These are phyloP conservation scores for Ophiocordyceps australis DNA, from an alignment of 2,329 filamentous ascomycete species.

Conservation along the genomic window DNA sequence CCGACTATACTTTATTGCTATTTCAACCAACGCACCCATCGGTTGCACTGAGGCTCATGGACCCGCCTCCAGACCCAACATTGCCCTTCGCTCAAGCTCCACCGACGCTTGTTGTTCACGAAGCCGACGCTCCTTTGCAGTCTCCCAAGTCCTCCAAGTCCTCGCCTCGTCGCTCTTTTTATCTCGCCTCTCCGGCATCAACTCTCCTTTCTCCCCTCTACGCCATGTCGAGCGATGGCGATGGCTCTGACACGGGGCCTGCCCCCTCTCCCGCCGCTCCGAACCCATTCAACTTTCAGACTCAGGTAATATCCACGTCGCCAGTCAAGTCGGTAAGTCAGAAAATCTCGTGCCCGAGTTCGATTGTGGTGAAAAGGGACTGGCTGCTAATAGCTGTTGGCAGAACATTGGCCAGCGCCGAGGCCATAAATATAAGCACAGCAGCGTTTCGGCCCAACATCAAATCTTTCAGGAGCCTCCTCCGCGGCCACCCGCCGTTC, in stretches of 20 bases:
- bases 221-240: constrained; percentile 4
- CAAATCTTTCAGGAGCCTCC: constrained; percentile 93
- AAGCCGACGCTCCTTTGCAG: no score
- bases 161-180: no score
- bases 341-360: not conserved
- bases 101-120: constrained; percentile 5
- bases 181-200: not conserved
- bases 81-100: constrained; percentile 1
- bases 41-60: no score
- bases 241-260: constrained; percentile 2
- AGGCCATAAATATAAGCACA: constrained; percentile 96
- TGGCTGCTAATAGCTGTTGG: no score
- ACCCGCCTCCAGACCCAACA: constrained; percentile 1
- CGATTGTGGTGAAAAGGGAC: no score
- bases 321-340: constrained; percentile 57
- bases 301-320: constrained; percentile 55
- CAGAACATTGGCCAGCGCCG: constrained; percentile 80
- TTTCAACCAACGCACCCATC: no score
- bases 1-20: no score
- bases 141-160: no score
- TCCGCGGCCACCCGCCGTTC: constrained; percentile 64
- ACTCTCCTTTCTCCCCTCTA: constrained; percentile 3
- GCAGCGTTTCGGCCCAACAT: constrained; percentile 71
- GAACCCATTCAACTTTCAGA: constrained; percentile 90
- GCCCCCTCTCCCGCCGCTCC: constrained; percentile 13